These are phyloP conservation scores for Desmodesmus armatus DNA, from an alignment of 139 green algal genomes.

Conservation along the genomic window DNA sequence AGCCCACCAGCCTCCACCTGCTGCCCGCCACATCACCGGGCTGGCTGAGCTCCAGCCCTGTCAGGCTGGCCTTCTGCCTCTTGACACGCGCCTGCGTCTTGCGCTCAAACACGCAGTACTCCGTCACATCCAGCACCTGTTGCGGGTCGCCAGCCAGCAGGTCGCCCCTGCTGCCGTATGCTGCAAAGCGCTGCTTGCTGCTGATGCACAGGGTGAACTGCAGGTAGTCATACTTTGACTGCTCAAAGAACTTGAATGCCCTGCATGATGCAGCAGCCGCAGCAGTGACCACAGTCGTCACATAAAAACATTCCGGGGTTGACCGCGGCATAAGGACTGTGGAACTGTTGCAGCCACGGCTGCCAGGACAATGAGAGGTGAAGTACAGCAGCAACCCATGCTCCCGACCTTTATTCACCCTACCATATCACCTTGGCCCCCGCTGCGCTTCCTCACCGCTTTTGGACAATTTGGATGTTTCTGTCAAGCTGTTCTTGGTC, in stretches of 20 bases:
- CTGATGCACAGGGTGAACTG: constrained; percentile 48
- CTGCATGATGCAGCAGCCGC: neutral
- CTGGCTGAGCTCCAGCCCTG: too few relatives aligned
- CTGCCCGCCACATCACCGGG: neutral
- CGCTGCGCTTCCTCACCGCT: neutral
- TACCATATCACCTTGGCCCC: too few relatives aligned
- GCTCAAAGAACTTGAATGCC: neutral
- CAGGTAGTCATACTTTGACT: constrained; percentile 25
- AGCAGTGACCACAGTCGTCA: neutral
- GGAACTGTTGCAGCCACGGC: too few relatives aligned
- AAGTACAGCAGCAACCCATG: too few relatives aligned
- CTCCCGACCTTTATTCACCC: too few relatives aligned
- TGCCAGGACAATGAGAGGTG: too few relatives aligned
- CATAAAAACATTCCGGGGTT: too few relatives aligned
- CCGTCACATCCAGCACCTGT: constrained; percentile 52
- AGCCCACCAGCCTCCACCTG: constrained; percentile 26
- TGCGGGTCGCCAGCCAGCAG: constrained; percentile 55
- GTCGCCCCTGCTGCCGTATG: constrained; percentile 29
- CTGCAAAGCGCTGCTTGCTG: constrained; percentile 50
- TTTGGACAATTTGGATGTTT: neutral
- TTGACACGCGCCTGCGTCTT: neutral
- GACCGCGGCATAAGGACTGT: too few relatives aligned
- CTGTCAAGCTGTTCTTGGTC: neutral
- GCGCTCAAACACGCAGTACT: constrained; percentile 65
- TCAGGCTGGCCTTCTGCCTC: neutral